These are phyloP conservation scores for Pseudogymnoascus verrucosus DNA, from an alignment of 2,329 filamentous ascomycete genomes.

Conservation along the genomic window DNA sequence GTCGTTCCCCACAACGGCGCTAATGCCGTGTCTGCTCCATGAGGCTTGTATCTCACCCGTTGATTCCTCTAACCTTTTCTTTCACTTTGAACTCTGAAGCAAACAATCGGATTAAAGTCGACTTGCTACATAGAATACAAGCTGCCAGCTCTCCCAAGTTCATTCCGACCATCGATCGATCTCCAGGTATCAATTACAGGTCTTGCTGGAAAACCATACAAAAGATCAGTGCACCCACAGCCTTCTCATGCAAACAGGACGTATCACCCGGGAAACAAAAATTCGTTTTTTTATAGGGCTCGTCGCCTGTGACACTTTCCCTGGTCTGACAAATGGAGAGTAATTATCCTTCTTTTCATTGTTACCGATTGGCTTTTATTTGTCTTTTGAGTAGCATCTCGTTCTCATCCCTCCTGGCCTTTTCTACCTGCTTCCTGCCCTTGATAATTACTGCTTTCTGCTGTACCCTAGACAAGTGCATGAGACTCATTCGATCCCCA, in stretches of 20 bases:
- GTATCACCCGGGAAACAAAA: background rate
- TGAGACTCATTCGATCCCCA: conserved; percentile 4
- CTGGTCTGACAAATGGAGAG: background rate
- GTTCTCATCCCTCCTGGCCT: background rate
- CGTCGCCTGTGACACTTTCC: background rate
- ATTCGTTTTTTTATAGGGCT: background rate
- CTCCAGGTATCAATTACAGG: background rate
- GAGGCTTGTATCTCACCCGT: background rate
- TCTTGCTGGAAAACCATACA: background rate
- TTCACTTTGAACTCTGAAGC: background rate
- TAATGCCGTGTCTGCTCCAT: no score
- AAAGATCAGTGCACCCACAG: background rate
- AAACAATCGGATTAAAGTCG: background rate
- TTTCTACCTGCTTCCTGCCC: background rate
- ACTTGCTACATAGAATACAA: background rate
- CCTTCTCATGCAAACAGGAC: background rate
- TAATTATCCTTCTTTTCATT: background rate
- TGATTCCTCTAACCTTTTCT: background rate
- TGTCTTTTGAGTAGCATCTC: background rate
- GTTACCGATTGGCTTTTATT: background rate
- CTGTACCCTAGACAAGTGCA: conserved; percentile 2
- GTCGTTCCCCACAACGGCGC: no score
- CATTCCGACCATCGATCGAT: background rate
- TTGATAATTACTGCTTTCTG: background rate
- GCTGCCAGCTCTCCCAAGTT: background rate